These are phyloP conservation scores for Hericium erinaceus DNA, from an alignment of 768 basidiomycete genomes.

Conservation along the genomic window DNA sequence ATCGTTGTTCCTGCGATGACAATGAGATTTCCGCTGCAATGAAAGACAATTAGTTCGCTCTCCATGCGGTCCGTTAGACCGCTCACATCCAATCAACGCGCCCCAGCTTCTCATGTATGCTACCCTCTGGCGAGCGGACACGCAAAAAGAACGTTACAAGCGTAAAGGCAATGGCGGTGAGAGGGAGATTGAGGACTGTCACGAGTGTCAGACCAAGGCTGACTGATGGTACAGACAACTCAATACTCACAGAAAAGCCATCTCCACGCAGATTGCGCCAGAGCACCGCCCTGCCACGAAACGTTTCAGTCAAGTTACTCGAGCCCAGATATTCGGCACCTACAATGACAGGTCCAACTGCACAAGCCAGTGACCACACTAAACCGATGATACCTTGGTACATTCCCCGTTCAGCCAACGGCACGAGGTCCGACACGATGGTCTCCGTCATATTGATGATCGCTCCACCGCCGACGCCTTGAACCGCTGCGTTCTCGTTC, in stretches of 20 bases:
- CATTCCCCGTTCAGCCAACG: slow-evolving; percentile 27
- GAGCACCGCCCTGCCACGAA: neutral
- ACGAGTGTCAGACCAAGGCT: neutral
- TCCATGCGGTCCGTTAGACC: no score
- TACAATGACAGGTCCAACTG: neutral
- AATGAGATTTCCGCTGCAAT: slow-evolving; percentile 17
- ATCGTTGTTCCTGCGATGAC: slow-evolving; percentile 15
- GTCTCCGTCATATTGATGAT: slow-evolving; percentile 22
- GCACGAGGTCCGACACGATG: slow-evolving; percentile 29
- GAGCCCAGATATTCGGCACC: neutral
- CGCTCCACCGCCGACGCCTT: slow-evolving; percentile 25
- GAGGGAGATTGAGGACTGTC: slow-evolving; percentile 26
- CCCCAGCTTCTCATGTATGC: slow-evolving; percentile 19
- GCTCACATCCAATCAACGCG: slow-evolving; percentile 30
- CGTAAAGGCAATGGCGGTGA: slow-evolving; percentile 19
- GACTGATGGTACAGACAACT: neutral
- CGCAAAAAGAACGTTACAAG: slow-evolving; percentile 23
- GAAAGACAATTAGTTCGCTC: neutral
- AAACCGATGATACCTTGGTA: slow-evolving; percentile 20
- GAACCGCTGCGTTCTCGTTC: slow-evolving; percentile 16
- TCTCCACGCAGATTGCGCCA: slow-evolving; percentile 4
- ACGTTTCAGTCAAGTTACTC: neutral
- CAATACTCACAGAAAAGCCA: neutral
- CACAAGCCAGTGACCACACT: neutral
- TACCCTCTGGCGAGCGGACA: slow-evolving; percentile 24